Conservation (phyloP, 2,329 filamentous ascomycete genomes). For the Pestalotiopsis sp. region DNA sequence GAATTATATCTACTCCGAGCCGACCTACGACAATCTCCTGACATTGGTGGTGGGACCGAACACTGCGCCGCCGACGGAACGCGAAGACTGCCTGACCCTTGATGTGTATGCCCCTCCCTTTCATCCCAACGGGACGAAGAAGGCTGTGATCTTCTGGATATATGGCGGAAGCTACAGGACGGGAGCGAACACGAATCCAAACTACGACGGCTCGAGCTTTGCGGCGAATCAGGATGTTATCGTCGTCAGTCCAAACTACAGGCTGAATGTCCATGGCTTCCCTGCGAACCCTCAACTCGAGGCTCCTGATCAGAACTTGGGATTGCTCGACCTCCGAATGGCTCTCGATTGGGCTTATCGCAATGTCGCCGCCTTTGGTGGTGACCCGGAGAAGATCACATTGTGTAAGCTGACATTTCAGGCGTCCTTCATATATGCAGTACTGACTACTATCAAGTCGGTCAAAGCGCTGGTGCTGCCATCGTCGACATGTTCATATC, state of each 20-base stretch:
- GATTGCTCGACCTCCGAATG: slow-evolving; percentile 4
- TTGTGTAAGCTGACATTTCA: not conserved
- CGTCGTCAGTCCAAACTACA: slow-evolving; percentile 1
- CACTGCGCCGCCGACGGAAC: not conserved
- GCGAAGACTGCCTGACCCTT: slow-evolving; percentile 10
- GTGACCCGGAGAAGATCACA: slow-evolving; percentile 9
- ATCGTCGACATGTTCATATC: slow-evolving; percentile 13
- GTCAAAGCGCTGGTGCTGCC: slow-evolving; percentile 11
- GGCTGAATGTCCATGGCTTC: slow-evolving; percentile 7
- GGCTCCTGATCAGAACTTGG: slow-evolving; percentile 6
- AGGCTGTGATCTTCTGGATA: slow-evolving; percentile 9
- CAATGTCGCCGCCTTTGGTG: slow-evolving; percentile 10
- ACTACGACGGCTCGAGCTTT: slow-evolving; percentile 13
- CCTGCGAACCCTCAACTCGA: slow-evolving; percentile 5
- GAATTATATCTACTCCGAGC: slow-evolving; percentile 7
- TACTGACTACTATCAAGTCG: not conserved
- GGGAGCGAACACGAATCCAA: slow-evolving; percentile 4
- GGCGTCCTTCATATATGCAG: no score
- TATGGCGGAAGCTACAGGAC: slow-evolving; percentile 10
- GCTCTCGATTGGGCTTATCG: slow-evolving; percentile 2
- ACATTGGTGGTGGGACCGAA: not conserved
- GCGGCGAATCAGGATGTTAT: slow-evolving; percentile 10
- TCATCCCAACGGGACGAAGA: slow-evolving; percentile 4
- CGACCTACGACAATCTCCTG: slow-evolving; percentile 4
- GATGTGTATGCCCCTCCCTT: slow-evolving; percentile 10